phyloP scores from a whole-genome alignment of 441 rosid species.

The Pelargonium australe region DNA sequence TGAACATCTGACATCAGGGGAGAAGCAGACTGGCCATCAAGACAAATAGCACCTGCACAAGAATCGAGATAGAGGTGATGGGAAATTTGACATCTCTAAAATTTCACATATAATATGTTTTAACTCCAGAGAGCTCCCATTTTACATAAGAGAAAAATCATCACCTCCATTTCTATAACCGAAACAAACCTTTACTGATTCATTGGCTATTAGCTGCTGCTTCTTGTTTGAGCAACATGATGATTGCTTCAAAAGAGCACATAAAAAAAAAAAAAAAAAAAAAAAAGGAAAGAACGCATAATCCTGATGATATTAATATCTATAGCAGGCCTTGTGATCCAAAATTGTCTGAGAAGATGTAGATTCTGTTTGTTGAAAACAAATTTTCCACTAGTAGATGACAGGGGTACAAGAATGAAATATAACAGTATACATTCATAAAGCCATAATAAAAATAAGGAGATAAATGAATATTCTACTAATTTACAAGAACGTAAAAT shows the following conservation, averaged over 20 bases:
- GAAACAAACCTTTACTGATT: constrained; percentile 42
- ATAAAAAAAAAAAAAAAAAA: too few relatives aligned
- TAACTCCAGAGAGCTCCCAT: constrained; percentile 32
- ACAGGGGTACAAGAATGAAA: not conserved
- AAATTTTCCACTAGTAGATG: constrained; percentile 13
- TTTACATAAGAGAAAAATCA: constrained; percentile 37
- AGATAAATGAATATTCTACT: not conserved
- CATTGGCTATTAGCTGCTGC: constrained; percentile 51
- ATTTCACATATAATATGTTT: constrained; percentile 30
- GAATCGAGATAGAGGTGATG: constrained; percentile 80
- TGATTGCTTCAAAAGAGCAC: constrained; percentile 55
- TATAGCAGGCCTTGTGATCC: constrained; percentile 16
- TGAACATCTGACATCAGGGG: constrained; percentile 74
- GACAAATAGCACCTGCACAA: constrained; percentile 85
- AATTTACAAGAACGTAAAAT: constrained; percentile 11
- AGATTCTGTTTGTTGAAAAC: constrained; percentile 12
- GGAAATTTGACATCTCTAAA: constrained; percentile 48
- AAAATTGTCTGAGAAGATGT: constrained; percentile 12
- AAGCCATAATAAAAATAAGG: too few relatives aligned
- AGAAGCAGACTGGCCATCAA: constrained; percentile 71
- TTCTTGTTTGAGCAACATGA: constrained; percentile 55
- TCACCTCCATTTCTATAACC: constrained; percentile 48
- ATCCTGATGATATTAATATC: constrained; percentile 23
- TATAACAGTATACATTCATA: not conserved
- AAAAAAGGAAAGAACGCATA: constrained; percentile 33